Evolutionary conservation across 2,329 filamentous ascomycete species (phyloP), one percentile per base, ranked within the genome.

Genomic region (Aspergillus ruber): DNA sequence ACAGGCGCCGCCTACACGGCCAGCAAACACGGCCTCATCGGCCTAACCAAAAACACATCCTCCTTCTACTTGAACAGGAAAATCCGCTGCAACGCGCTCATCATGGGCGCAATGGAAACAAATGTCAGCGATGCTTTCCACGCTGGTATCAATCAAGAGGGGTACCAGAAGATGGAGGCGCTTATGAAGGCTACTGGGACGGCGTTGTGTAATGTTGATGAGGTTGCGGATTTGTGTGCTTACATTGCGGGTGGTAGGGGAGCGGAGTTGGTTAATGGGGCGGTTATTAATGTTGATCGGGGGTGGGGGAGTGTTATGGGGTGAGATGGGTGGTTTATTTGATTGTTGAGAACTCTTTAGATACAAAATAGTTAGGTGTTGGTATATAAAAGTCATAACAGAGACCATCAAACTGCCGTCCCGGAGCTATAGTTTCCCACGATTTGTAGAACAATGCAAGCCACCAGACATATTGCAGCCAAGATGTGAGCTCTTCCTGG

Each of bases 21-120:
- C 1, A 73, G 68, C 61, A 80, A 81, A 63, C 77, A 80, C 54
- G 78, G 73, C 8, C 58, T 81, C 12, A 56, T 78, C 3, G 78
- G 75, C 1, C 61, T 82, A 48, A 79, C 77, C 12, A 78, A 76
- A 61, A 82, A 78, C 62, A 83, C 78, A 12, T 79, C 79, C 2
- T 70, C 73, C 0, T 78, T 71, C 56, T 83, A 83, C 56, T 73
- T 73, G 1, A 64, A 66, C 25, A 74, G 76, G 62, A 78, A 78
- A 20, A 78, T 83, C 50, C 71, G 74, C 43, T 73, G 69, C 52
- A 71, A 80, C 29, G 73, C 72, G 1, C 61, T 82, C 49, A 62
- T 79, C 52, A 67, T 79, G 38, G 78, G 76, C 8, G 73, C 67
- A n/a, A 80, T 82, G 74, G 50, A 67, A 3, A 82, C 80, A 9